These are phyloP conservation scores for Cubamyces lactineus DNA, from an alignment of 768 basidiomycete species.

Conservation along the genomic window DNA sequence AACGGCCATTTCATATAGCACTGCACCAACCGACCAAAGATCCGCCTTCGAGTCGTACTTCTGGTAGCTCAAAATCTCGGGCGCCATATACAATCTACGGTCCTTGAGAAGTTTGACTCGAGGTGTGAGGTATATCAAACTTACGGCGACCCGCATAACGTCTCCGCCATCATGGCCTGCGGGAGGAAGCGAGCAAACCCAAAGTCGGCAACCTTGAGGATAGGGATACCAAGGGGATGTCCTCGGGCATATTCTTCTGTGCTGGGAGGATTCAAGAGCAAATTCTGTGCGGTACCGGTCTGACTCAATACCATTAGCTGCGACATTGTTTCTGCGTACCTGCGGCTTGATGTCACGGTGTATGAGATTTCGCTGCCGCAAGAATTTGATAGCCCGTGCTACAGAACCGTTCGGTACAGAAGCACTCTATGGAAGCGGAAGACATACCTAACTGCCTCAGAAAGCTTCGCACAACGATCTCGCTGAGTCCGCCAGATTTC, in stretches of 20 bases:
- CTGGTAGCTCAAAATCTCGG: constrained; percentile 95
- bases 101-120: background rate
- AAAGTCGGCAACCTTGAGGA: constrained; percentile 97
- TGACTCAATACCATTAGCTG: background rate
- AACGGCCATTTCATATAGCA: constrained; percentile 93
- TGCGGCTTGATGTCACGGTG: constrained; percentile 99
- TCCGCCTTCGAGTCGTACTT: constrained; percentile 99
- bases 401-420: background rate
- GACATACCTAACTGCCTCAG: constrained; percentile 82
- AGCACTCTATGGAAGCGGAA: background rate
- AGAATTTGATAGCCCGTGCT: constrained; percentile 94
- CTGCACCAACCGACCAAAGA: constrained; percentile 97
- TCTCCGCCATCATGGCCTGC: constrained; percentile 94
- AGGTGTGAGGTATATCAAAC: constrained; percentile 36
- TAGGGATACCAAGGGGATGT: constrained; percentile 89
- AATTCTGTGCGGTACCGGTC: constrained; percentile 57
- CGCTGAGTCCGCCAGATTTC: constrained; percentile 85
- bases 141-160: constrained; percentile 95
- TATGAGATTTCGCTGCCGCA: constrained; percentile 86
- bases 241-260: constrained; percentile 81
- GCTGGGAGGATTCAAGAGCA: constrained; percentile 83
- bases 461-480: constrained; percentile 90
- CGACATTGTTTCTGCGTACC: constrained; percentile 40
- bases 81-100: constrained; percentile 93
- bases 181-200: constrained; percentile 95